Conservation (phyloP, 176 grass and related monocot genomes). For the Poa pratensis region DNA sequence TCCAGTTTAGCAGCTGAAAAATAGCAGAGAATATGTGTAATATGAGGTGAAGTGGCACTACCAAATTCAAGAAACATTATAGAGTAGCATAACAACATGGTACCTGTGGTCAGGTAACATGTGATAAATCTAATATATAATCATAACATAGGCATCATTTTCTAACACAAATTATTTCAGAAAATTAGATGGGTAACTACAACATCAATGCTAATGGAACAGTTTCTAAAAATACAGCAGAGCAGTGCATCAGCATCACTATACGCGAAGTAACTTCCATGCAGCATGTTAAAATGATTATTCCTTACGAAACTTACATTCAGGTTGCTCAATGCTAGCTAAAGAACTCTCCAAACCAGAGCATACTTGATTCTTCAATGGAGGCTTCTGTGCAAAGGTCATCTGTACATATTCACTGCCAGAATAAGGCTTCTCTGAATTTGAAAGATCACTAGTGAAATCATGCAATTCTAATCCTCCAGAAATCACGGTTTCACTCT, state of each 20-base stretch:
- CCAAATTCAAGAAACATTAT: slow-evolving; percentile 18
- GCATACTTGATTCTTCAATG: slow-evolving; percentile 58
- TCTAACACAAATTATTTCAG: not conserved
- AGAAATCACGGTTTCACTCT: slow-evolving; percentile 32
- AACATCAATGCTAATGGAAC: not conserved
- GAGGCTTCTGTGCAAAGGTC: slow-evolving; percentile 64
- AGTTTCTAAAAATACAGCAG: not conserved
- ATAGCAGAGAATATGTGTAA: slow-evolving; percentile 30
- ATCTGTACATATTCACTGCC: slow-evolving; percentile 51
- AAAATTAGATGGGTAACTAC: slow-evolving; percentile 7
- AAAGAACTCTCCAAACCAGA: slow-evolving; percentile 51
- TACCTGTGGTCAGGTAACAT: slow-evolving; percentile 32
- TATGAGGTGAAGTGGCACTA: slow-evolving; percentile 9
- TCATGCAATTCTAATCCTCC: slow-evolving; percentile 22
- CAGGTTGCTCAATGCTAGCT: slow-evolving; percentile 9
- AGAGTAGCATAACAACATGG: slow-evolving; percentile 9
- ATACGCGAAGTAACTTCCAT: slow-evolving; percentile 11
- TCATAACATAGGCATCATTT: not conserved
- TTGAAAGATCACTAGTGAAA: slow-evolving; percentile 31
- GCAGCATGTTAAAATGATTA: slow-evolving; percentile 29
- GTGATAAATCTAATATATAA: slow-evolving; percentile 20
- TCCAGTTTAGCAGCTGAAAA: slow-evolving; percentile 62
- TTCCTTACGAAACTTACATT: slow-evolving; percentile 39
- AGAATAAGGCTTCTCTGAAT: slow-evolving; percentile 40
- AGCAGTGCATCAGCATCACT: not conserved